Evolutionary conservation across 306 rosid genomes (phyloP).

Genomic region (Alnus glutinosa): DNA sequence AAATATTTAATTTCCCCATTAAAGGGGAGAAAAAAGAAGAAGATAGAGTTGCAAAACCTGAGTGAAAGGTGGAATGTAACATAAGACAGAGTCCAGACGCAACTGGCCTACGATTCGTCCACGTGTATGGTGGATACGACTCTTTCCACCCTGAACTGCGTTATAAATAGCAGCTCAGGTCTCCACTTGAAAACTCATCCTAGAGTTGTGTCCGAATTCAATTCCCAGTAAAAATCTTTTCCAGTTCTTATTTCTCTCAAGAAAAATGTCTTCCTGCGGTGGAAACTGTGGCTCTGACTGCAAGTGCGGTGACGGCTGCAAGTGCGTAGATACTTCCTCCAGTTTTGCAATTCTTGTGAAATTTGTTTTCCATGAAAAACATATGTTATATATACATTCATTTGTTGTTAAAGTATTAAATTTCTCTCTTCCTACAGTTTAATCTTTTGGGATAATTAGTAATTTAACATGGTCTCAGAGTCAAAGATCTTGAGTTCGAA

Average conservation of each 20-base stretch:
- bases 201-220: background rate
- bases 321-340: background rate
- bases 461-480: no score
- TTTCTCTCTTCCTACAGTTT: no score
- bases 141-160: background rate
- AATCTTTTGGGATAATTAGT: no score
- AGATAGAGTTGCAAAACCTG: no score
- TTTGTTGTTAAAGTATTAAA: no score
- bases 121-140: slow-evolving; percentile 43
- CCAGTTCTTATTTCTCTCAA: background rate
- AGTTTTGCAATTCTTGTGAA: background rate
- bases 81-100: background rate
- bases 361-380: no score
- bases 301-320: slow-evolving; percentile 19
- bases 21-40: background rate
- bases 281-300: slow-evolving; percentile 32
- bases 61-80: no score
- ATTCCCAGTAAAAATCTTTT: background rate
- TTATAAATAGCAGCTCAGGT: slow-evolving; percentile 23
- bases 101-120: slow-evolving; percentile 7
- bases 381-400: no score
- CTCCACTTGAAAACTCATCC: slow-evolving; percentile 16
- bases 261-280: slow-evolving; percentile 38
- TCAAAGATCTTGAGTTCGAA: no score
- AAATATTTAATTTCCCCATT: background rate